Evolutionary conservation across 306 rosid genomes (phyloP).

Genomic region (Myrica gale): DNA sequence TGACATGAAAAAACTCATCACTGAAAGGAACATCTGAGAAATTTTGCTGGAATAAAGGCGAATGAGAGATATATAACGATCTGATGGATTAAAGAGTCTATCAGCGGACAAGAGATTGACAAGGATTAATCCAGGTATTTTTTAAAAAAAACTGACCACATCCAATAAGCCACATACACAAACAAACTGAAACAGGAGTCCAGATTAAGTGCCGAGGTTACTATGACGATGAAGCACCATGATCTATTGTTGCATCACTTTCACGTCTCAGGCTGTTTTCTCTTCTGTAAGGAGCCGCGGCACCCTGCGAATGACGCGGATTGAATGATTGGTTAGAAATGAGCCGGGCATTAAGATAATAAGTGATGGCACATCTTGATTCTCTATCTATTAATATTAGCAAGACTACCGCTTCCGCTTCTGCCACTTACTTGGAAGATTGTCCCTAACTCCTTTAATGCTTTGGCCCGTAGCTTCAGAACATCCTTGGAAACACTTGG

Average conservation of each 20-base stretch:
- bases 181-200: constrained; percentile 18
- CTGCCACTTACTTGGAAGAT: constrained; percentile 68
- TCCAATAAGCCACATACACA: constrained; percentile 12
- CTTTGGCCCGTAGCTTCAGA: constrained; percentile 62
- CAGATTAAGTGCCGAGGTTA: neutral
- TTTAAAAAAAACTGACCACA: constrained; percentile 1
- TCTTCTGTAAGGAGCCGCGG: constrained; percentile 60
- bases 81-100: too few relatives aligned
- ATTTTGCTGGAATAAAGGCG: too few relatives aligned
- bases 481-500: constrained; percentile 67
- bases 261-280: constrained; percentile 86
- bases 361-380: constrained; percentile 8
- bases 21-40: too few relatives aligned
- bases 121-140: too few relatives aligned
- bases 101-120: too few relatives aligned
- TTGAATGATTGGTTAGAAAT: constrained; percentile 12
- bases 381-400: neutral
- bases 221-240: constrained; percentile 50
- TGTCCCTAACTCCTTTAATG: constrained; percentile 71
- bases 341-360: constrained; percentile 9
- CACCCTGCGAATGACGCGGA: constrained; percentile 60
- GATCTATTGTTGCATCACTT: constrained; percentile 13
- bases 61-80: too few relatives aligned
- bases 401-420: constrained; percentile 1
- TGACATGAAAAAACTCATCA: too few relatives aligned